These are phyloP conservation scores for Leptodontidium sp. DNA, from an alignment of 2,329 filamentous ascomycete species.

Conservation along the genomic window DNA sequence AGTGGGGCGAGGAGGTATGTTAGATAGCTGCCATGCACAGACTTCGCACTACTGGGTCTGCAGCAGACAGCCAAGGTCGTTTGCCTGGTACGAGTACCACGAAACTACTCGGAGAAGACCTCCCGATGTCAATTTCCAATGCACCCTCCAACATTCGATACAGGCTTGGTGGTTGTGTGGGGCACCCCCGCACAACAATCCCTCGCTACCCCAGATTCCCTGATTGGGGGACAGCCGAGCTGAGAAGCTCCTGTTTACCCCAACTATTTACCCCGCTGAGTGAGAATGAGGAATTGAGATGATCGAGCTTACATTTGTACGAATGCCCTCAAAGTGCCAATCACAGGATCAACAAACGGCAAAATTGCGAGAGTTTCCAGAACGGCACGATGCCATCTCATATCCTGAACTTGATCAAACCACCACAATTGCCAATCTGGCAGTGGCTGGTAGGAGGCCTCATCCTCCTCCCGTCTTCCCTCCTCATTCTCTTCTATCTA, in stretches of 20 bases:
- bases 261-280: slow-evolving; percentile 3
- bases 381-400: not conserved
- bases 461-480: slow-evolving; percentile 19
- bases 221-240: not conserved
- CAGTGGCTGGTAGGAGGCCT: slow-evolving; percentile 15
- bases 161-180: not conserved
- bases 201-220: slow-evolving; percentile 6
- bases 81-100: not conserved
- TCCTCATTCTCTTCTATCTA: slow-evolving; percentile 33
- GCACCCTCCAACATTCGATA: not conserved
- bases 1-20: not conserved
- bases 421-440: slow-evolving; percentile 24
- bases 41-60: not conserved
- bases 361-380: not conserved
- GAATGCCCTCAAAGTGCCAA: not conserved
- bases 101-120: not conserved
- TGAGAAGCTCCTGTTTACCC: not conserved
- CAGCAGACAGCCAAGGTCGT: not conserved
- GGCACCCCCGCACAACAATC: slow-evolving; percentile 2
- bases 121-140: not conserved
- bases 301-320: not conserved
- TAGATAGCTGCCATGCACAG: not conserved
- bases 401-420: not conserved
- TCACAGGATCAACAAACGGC: slow-evolving; percentile 4
- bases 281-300: not conserved